Evolutionary conservation across 208 protist species (phyloP), one percentile per base, ranked within the genome.

Genomic region (Trypanosoma rangeli): DNA sequence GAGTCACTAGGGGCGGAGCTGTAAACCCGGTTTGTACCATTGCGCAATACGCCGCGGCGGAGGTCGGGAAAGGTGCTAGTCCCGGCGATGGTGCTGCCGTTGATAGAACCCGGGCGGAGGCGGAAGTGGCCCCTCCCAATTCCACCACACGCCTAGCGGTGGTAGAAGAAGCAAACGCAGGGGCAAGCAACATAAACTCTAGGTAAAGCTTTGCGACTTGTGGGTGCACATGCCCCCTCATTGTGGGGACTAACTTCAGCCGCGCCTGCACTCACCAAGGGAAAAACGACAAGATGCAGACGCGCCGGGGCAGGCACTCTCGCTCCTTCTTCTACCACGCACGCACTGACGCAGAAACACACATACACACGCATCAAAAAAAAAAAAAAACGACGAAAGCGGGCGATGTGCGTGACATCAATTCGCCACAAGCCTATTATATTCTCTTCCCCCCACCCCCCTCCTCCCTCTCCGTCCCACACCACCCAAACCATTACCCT

Each of bases 131-230:
- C 49, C 9, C 24, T 24, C 49, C 49, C 8, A 53, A 53, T 12
- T 53, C 20, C 49, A 44, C 44, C 56, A 60, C 69, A 56, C 16
- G 60, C 22, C 0, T n/a, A 28, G 0, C 29, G 7, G 16, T 50
- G 48, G 49, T 20, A 31, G 64, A 55, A 2, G 74, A 58, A 28
- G 70, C 64, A 0, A 79, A 12, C 2, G 64, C 53, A 26, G 87
- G 76, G 1, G 80, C 62, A 29, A 89, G 77, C n/a, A 84, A 70
- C 76, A 92, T 82, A 58, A 92, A 89, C 60, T 92, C 86, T 3
- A 89, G 48, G 42, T 92, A 92, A 13, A 89, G 79, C 49, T 83
- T 66, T n/a, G 77, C 77, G 16, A 89, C 79, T 3, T 82, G 81
- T 18, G 65, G 64, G 61, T 87, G 73, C 54, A 86, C 79, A 0